Conservation (phyloP, 176 grass and related monocot genomes). For the Ensete glaucum region DNA sequence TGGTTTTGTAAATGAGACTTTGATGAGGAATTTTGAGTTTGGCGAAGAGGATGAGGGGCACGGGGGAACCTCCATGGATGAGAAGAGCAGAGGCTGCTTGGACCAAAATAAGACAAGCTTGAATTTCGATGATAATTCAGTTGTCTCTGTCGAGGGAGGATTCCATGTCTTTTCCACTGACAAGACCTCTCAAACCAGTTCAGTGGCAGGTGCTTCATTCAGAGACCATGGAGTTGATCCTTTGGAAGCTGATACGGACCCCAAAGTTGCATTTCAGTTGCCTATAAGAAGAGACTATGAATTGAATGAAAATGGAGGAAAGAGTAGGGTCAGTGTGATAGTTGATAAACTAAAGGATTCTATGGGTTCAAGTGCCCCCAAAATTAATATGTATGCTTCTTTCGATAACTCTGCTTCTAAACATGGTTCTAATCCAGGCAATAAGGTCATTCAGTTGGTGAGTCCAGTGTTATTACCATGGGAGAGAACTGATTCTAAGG, state of each 20-base stretch:
- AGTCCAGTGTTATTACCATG: conserved; percentile 61
- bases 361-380: conserved; percentile 21
- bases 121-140: not conserved
- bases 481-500: conserved; percentile 33
- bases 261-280: not conserved
- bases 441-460: conserved; percentile 28
- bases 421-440: not conserved
- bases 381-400: not conserved
- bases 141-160: not conserved
- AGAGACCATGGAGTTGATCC: not conserved
- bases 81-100: not conserved
- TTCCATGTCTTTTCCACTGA: not conserved
- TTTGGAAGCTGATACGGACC: not conserved
- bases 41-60: conserved; percentile 11
- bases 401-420: conserved; percentile 14
- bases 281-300: not conserved
- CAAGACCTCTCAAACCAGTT: not conserved
- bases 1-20: not conserved
- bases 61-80: conserved; percentile 5
- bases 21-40: not conserved
- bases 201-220: not conserved
- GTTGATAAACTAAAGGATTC: conserved; percentile 41
- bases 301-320: not conserved
- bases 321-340: conserved; percentile 16
- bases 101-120: not conserved